These are phyloP conservation scores for Neocucurbitaria cava DNA, from an alignment of 2,329 filamentous ascomycete genomes.

Conservation along the genomic window DNA sequence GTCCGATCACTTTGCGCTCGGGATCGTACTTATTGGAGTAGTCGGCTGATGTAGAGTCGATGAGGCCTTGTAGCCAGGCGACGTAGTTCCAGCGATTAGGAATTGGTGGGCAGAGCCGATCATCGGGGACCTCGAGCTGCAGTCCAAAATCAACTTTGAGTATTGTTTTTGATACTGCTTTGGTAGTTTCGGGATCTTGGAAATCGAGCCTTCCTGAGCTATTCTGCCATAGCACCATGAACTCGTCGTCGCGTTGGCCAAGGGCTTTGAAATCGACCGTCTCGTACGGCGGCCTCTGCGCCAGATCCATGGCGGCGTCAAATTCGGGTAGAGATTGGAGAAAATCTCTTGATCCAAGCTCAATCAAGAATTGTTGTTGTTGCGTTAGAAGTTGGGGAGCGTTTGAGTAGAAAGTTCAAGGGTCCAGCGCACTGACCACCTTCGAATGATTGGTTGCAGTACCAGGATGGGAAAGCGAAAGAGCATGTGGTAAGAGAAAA, in stretches of 20 bases:
- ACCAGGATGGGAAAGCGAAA: no score
- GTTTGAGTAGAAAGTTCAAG: background rate
- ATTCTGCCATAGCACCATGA: slow-evolving; percentile 59
- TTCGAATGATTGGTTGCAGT: slow-evolving; percentile 32
- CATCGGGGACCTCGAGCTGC: slow-evolving; percentile 71
- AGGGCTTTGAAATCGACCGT: slow-evolving; percentile 68
- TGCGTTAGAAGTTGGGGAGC: slow-evolving; percentile 2
- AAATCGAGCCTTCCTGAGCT: slow-evolving; percentile 75
- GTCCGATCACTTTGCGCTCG: slow-evolving; percentile 66
- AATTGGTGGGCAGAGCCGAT: slow-evolving; percentile 87
- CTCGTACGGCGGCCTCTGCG: slow-evolving; percentile 55
- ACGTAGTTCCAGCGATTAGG: slow-evolving; percentile 82
- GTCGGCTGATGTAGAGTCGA: slow-evolving; percentile 70
- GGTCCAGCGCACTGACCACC: slow-evolving; percentile 21
- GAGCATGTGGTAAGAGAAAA: background rate
- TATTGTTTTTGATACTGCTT: slow-evolving; percentile 79
- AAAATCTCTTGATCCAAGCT: no score
- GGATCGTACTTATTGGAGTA: slow-evolving; percentile 56
- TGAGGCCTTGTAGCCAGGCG: slow-evolving; percentile 81
- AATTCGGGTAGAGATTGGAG: background rate
- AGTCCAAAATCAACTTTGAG: slow-evolving; percentile 79
- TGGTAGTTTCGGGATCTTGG: slow-evolving; percentile 74
- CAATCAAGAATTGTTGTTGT: background rate
- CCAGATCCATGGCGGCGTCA: slow-evolving; percentile 23
- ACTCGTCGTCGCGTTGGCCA: slow-evolving; percentile 65